Conservation (phyloP, 352 stramenopile species). For the Lagenidium giganteum region DNA sequence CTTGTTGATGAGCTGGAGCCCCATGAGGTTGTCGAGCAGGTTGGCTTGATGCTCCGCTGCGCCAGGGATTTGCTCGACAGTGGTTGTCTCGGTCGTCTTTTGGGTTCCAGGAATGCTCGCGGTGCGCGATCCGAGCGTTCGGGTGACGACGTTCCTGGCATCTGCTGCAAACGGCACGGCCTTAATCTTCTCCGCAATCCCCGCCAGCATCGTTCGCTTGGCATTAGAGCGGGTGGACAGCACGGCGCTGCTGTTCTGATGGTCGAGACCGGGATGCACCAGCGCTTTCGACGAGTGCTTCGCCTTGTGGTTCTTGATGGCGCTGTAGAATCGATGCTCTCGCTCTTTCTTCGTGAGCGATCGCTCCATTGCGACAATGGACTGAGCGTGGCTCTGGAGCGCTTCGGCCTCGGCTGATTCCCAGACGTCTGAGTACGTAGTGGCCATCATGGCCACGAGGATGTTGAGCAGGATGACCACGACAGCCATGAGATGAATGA, state of each 20-base stretch:
- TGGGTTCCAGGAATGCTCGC: background rate
- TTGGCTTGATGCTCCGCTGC: too few species aligned
- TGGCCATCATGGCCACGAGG: slow-evolving; percentile 72
- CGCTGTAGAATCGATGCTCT: too few species aligned
- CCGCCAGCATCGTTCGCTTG: slow-evolving; percentile 23
- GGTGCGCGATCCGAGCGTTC: slow-evolving; percentile 1
- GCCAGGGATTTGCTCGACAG: too few species aligned
- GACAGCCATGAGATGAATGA: slow-evolving; percentile 42
- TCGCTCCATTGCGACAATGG: slow-evolving; percentile 51
- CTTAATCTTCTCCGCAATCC: slow-evolving; percentile 21
- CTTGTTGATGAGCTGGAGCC: slow-evolving; percentile 29
- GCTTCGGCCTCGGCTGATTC: slow-evolving; percentile 52
- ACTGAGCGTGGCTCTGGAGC: slow-evolving; percentile 43
- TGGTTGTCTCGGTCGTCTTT: slow-evolving; percentile 1
- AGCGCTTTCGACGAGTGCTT: slow-evolving; percentile 18
- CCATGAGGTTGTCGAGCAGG: too few species aligned
- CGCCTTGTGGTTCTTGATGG: slow-evolving; percentile 31
- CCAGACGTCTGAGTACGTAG: slow-evolving; percentile 51
- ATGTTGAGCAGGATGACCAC: slow-evolving; percentile 70
- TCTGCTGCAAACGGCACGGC: slow-evolving; percentile 12
- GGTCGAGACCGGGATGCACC: too few species aligned
- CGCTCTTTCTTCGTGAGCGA: slow-evolving; percentile 28
- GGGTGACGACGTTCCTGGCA: slow-evolving; percentile 5
- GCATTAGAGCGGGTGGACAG: slow-evolving; percentile 16
- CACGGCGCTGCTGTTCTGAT: slow-evolving; percentile 1